These are phyloP conservation scores for Neofusicoccum ribis DNA, from an alignment of 2,329 filamentous ascomycete species.

Conservation along the genomic window DNA sequence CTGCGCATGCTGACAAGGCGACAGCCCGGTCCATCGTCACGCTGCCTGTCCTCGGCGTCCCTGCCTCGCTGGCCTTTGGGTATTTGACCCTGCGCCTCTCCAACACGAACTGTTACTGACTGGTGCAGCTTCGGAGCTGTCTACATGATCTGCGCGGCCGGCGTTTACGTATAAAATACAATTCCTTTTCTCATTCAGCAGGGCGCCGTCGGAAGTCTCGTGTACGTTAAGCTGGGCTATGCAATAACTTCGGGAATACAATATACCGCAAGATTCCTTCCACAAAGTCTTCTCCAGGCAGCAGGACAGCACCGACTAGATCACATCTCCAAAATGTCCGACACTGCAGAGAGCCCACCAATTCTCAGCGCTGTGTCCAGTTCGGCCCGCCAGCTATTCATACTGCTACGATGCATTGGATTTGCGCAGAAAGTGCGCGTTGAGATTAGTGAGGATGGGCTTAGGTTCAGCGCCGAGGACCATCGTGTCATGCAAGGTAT, in stretches of 20 bases:
- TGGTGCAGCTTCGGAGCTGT: slow-evolving; percentile 83
- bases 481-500: slow-evolving; percentile 87
- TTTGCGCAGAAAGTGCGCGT: slow-evolving; percentile 62
- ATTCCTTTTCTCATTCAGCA: slow-evolving; percentile 26
- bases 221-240: slow-evolving; percentile 37
- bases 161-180: slow-evolving; percentile 82
- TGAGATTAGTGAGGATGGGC: slow-evolving; percentile 81
- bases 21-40: slow-evolving; percentile 79
- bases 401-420: slow-evolving; percentile 62
- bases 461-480: slow-evolving; percentile 87
- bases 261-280: slow-evolving; percentile 21
- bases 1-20: slow-evolving; percentile 4
- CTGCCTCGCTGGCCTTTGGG: slow-evolving; percentile 87
- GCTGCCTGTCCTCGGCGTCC: slow-evolving; percentile 75
- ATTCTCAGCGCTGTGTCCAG: slow-evolving; percentile 75
- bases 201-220: slow-evolving; percentile 31
- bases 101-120: slow-evolving; percentile 20
- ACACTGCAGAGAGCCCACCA: slow-evolving; percentile 41
- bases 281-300: background rate
- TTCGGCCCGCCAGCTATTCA: slow-evolving; percentile 74
- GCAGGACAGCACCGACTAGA: background rate
- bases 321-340: background rate
- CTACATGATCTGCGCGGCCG: slow-evolving; percentile 98
- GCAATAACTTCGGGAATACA: slow-evolving; percentile 32
- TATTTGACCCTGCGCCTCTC: slow-evolving; percentile 41